These are phyloP conservation scores for Rhodotorula kratochvilovae DNA, from an alignment of 768 basidiomycete species.

Conservation along the genomic window DNA sequence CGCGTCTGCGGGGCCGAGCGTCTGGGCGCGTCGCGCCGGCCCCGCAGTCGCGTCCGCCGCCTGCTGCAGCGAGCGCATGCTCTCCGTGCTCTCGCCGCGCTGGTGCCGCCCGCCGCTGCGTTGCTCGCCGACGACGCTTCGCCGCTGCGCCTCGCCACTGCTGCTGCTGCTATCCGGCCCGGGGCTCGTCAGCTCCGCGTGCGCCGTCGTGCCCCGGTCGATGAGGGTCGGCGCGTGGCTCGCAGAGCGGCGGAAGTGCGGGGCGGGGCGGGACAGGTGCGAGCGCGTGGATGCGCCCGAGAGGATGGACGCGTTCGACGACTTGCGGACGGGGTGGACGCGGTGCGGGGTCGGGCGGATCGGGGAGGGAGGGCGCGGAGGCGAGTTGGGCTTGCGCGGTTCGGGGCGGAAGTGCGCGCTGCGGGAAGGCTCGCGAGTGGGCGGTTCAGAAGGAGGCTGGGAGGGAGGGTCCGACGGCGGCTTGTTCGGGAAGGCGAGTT, in stretches of 20 bases:
- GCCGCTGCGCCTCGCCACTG: not conserved
- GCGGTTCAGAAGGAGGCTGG: not conserved
- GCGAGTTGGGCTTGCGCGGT: not conserved
- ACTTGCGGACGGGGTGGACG: constrained; percentile 15
- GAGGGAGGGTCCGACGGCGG: not conserved
- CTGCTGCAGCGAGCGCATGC: constrained; percentile 3
- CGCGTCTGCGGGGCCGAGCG: constrained; percentile 4
- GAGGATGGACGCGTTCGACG: constrained; percentile 33
- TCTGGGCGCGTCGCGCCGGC: not conserved
- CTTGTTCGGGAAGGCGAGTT: constrained; percentile 4
- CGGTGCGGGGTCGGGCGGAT: not conserved
- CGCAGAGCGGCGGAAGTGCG: constrained; percentile 28
- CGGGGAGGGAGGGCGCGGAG: not conserved
- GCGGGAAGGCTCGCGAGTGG: not conserved
- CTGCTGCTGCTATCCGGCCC: not conserved
- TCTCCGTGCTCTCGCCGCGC: not conserved
- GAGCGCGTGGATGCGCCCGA: constrained; percentile 28
- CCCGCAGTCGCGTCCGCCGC: constrained; percentile 3
- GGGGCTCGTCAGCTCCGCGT: constrained; percentile 16
- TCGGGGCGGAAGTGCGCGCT: not conserved
- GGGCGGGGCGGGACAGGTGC: not conserved
- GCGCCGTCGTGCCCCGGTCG: not conserved
- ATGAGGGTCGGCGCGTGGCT: constrained; percentile 6
- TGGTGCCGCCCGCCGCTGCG: not conserved
- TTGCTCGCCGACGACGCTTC: not conserved